phyloP scores from a whole-genome alignment of 176 grass and related monocot genomes.

The maize (Zea mays) region DNA sequence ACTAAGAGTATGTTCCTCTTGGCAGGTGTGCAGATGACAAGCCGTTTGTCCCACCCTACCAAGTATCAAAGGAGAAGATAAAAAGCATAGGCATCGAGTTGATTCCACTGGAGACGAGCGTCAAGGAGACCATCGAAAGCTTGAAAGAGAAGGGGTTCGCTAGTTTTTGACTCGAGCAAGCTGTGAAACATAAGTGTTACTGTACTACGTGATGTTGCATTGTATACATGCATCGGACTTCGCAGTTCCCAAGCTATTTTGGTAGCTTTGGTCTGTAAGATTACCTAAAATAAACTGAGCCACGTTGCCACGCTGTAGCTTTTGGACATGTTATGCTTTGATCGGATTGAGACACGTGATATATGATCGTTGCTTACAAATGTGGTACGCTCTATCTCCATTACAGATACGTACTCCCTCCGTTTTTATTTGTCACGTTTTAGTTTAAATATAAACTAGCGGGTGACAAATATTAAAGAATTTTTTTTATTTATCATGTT shows the following conservation, averaged over 20 bases:
- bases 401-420: too few species aligned
- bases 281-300: background rate
- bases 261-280: background rate
- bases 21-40: slow-evolving; percentile 59
- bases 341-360: background rate
- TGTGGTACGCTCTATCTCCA: background rate
- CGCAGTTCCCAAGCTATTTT: background rate
- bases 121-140: slow-evolving; percentile 70
- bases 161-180: slow-evolving; percentile 27
- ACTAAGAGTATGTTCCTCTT: background rate
- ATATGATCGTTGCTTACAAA: background rate
- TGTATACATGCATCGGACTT: background rate
- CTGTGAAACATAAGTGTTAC: slow-evolving; percentile 32
- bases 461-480: too few species aligned
- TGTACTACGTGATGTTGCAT: background rate
- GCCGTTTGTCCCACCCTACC: slow-evolving; percentile 47
- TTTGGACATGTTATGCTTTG: background rate
- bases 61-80: slow-evolving; percentile 64
- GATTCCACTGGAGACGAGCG: slow-evolving; percentile 36
- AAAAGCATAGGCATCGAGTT: slow-evolving; percentile 50
- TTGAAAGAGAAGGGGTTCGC: slow-evolving; percentile 69
- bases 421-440: too few species aligned
- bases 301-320: background rate
- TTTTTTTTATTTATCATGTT: too few species aligned
- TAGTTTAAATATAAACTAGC: too few species aligned